Evolutionary conservation across 2,329 filamentous ascomycete species (phyloP).

Genomic region (Fusarium setosum): DNA sequence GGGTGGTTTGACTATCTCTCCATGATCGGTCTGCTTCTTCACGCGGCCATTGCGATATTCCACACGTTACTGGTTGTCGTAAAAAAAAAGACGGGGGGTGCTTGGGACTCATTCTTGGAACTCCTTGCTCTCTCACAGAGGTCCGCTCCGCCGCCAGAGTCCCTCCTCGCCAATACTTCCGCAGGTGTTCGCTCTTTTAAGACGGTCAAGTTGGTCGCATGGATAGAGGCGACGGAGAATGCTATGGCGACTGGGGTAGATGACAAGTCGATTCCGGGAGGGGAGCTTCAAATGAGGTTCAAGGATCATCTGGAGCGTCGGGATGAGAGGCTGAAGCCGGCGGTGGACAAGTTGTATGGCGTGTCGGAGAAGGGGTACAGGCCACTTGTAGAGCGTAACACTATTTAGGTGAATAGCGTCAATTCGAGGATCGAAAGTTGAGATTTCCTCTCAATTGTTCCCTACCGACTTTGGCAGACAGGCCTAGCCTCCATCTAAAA

Average conservation of each 20-base stretch:
- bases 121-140: neutral
- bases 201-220: neutral
- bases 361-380: neutral
- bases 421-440: no score
- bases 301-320: neutral
- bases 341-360: fast-evolving
- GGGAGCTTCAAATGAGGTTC: neutral
- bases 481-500: no score
- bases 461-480: no score
- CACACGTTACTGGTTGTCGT: neutral
- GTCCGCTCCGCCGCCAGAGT: neutral
- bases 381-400: no score
- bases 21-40: neutral
- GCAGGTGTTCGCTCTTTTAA: neutral
- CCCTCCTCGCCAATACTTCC: neutral
- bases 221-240: neutral
- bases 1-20: neutral
- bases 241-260: neutral
- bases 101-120: neutral
- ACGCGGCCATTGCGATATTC: constrained; percentile 4
- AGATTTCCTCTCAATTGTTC: no score
- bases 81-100: neutral
- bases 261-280: neutral
- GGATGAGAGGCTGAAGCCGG: neutral
- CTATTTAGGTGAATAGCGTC: no score